Evolutionary conservation across 2,329 filamentous ascomycete species (phyloP).

Genomic region (Diplodia scrobiculata): DNA sequence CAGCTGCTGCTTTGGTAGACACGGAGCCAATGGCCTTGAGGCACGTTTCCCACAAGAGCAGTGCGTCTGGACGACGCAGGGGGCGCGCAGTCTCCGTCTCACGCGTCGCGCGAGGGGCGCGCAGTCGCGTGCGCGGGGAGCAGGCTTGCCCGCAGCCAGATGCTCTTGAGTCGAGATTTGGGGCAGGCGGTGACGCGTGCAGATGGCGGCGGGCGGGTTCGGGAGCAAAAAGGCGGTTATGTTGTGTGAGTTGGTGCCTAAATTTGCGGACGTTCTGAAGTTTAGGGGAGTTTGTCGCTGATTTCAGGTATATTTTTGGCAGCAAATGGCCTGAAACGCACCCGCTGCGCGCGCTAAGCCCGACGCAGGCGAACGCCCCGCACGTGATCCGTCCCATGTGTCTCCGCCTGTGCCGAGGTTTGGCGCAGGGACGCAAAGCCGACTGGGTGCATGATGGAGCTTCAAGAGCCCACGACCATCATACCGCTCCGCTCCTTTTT

Average conservation of each 20-base stretch:
- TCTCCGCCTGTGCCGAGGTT: constrained; percentile 27
- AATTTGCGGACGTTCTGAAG: constrained; percentile 37
- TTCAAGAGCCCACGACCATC: constrained; percentile 12
- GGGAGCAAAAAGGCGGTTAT: constrained; percentile 12
- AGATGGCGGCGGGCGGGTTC: constrained; percentile 25
- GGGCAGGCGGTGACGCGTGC: constrained; percentile 30
- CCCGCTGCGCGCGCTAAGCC: neutral
- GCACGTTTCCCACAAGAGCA: constrained; percentile 14
- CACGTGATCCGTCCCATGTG: constrained; percentile 24
- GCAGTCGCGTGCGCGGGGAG: constrained; percentile 29
- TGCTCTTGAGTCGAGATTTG: constrained; percentile 30
- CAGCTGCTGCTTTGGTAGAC: neutral
- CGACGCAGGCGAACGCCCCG: neutral
- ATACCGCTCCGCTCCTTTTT: constrained; percentile 25
- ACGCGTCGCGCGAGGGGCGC: constrained; percentile 30
- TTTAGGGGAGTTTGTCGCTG: constrained; percentile 32
- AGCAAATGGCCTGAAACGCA: constrained; percentile 17
- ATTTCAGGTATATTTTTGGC: constrained; percentile 26
- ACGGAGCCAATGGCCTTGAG: constrained; percentile 3
- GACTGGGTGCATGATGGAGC: constrained; percentile 25
- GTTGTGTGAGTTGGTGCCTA: constrained; percentile 11
- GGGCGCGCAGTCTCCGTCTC: constrained; percentile 37
- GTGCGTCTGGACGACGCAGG: neutral
- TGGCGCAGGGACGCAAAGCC: constrained; percentile 25
- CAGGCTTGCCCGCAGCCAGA: constrained; percentile 30